These are phyloP conservation scores for Salmacisia buchloeana DNA, from an alignment of 1,284 basidiomycete genomes.

Conservation along the genomic window DNA sequence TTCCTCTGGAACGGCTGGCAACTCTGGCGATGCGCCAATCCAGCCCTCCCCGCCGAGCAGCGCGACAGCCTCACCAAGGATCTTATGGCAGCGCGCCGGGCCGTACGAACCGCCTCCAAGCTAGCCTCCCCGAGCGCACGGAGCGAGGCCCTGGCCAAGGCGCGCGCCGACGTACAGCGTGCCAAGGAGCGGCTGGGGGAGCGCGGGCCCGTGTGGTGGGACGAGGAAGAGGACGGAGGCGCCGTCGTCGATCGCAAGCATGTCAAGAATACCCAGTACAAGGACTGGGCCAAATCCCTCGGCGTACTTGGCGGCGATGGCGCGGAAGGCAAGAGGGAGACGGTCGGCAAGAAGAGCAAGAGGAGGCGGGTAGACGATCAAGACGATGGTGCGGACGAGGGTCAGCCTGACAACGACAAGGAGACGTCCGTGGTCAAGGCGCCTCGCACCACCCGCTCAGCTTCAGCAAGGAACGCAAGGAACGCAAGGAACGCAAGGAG, in stretches of 20 bases:
- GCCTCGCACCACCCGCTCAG: too few species aligned
- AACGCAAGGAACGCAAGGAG: not conserved
- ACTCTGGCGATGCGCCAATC: slow-evolving; percentile 1
- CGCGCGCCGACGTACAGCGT: not conserved
- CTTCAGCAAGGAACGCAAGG: not conserved
- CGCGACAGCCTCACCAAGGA: not conserved
- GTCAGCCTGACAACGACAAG: not conserved
- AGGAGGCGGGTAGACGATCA: too few species aligned
- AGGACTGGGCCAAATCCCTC: not conserved
- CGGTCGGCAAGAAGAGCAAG: not conserved
- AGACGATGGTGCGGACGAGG: too few species aligned
- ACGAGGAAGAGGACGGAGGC: not conserved
- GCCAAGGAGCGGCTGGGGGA: slow-evolving; percentile 1
- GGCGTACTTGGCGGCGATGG: too few species aligned
- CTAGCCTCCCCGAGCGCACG: not conserved
- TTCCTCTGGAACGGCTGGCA: slow-evolving; percentile 6
- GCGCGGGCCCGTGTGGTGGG: slow-evolving; percentile 1
- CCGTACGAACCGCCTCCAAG: not conserved
- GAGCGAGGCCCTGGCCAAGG: not conserved
- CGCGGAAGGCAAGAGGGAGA: too few species aligned
- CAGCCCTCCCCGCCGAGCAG: not conserved
- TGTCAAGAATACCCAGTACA: slow-evolving; percentile 3
- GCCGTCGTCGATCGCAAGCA: not conserved
- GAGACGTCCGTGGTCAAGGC: not conserved
- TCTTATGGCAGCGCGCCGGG: not conserved